Evolutionary conservation across 805 yeast genomes (phyloP).

Genomic region (Nakazawaea wyomingensis): DNA sequence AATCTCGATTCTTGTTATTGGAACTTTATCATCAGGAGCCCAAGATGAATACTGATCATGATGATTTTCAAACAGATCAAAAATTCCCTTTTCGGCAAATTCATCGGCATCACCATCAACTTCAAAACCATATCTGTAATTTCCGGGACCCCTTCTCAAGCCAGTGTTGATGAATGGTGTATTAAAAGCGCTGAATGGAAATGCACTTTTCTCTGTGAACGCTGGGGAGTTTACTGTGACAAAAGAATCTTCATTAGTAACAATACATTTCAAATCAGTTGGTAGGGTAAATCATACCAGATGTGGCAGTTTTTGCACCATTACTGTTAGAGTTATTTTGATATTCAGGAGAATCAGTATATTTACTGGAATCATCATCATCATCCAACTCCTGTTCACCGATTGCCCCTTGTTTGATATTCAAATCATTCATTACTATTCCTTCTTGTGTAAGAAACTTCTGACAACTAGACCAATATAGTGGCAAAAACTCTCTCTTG

Average conservation of each 20-base stretch:
- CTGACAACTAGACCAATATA: too few relatives aligned
- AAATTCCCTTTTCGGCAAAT: conserved; percentile 35
- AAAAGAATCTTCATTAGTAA: too few relatives aligned
- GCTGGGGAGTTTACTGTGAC: conserved; percentile 9
- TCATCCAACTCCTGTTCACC: background rate
- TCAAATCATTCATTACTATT: background rate
- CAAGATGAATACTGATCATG: conserved; percentile 55
- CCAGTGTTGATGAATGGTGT: conserved; percentile 39
- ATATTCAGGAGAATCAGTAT: conserved; percentile 12
- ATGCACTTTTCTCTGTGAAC: conserved; percentile 7
- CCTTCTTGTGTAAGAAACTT: too few relatives aligned
- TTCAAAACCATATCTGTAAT: conserved; percentile 18
- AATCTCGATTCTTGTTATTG: conserved; percentile 49
- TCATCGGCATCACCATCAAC: conserved; percentile 27
- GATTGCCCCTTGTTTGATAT: background rate
- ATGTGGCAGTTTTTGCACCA: background rate
- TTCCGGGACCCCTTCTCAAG: conserved; percentile 27
- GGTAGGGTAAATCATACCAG: conserved; percentile 1
- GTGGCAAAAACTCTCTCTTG: too few relatives aligned
- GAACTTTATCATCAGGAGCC: conserved; percentile 36
- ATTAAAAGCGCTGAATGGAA: conserved; percentile 35
- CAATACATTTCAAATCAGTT: too few relatives aligned
- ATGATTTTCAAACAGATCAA: conserved; percentile 36
- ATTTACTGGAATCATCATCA: conserved; percentile 9
- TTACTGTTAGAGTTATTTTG: background rate